phyloP scores from a whole-genome alignment of 148 eudicot genomes.

The Tetragonia tetragonoides region DNA sequence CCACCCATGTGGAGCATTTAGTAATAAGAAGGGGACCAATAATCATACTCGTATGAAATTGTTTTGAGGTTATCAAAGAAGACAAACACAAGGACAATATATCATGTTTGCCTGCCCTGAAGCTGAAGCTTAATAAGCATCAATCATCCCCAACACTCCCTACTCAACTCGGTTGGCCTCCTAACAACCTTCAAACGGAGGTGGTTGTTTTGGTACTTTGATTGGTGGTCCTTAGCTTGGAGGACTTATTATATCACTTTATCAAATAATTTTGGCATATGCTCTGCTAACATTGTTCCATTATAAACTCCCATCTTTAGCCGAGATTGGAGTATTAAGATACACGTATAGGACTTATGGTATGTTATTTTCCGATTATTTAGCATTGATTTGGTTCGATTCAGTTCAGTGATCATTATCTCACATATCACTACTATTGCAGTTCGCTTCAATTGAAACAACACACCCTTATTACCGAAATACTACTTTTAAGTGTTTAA shows the following conservation, averaged over 20 bases:
- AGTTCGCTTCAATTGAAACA: too few species aligned
- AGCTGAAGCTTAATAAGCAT: background rate
- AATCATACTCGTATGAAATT: background rate
- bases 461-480: too few species aligned
- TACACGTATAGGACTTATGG: too few species aligned
- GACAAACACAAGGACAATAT: background rate
- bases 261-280: background rate
- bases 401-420: too few species aligned
- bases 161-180: background rate
- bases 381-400: too few species aligned
- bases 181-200: background rate
- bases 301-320: background rate
- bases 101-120: background rate
- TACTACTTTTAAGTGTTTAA: too few species aligned
- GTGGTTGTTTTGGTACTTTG: background rate
- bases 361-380: too few species aligned
- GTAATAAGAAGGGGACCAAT: background rate
- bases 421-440: too few species aligned
- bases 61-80: conserved; percentile 20
- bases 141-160: background rate
- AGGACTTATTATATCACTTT: background rate
- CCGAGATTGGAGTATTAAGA: background rate
- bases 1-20: conserved; percentile 44
- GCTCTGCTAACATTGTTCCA: background rate
- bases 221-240: background rate